A percentile compares a stretch with the other conserved stretches of the same genome.
phyloP scores from a whole-genome alignment of 1,284 basidiomycete species.

The Ustilago esculenta region DNA sequence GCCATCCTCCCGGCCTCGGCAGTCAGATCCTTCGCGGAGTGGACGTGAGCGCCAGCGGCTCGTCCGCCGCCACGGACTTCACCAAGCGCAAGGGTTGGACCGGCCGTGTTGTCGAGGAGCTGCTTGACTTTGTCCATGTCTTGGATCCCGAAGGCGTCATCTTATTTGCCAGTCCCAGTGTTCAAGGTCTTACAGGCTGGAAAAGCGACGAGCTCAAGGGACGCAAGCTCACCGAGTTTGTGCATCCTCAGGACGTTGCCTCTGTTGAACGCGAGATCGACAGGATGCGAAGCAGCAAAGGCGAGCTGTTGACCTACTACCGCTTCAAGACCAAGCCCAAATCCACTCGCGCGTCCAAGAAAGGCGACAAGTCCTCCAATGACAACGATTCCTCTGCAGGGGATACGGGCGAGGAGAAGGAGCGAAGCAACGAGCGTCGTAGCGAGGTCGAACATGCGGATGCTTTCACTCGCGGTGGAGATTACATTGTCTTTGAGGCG shows the following conservation, averaged over 20 bases:
- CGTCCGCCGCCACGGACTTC: slow-evolving; percentile 54
- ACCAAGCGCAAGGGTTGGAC: slow-evolving; percentile 63
- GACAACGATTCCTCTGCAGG: slow-evolving; percentile 37
- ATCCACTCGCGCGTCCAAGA: slow-evolving; percentile 17
- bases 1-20: slow-evolving; percentile 52
- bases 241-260: slow-evolving; percentile 57
- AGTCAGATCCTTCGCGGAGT: slow-evolving; percentile 47
- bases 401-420: slow-evolving; percentile 38
- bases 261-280: slow-evolving; percentile 52
- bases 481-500: slow-evolving; percentile 59
- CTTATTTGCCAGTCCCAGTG: slow-evolving; percentile 54
- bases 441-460: slow-evolving; percentile 37
- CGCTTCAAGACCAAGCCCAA: slow-evolving; percentile 58
- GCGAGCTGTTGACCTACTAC: slow-evolving; percentile 56
- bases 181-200: slow-evolving; percentile 56
- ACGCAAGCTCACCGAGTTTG: slow-evolving; percentile 51
- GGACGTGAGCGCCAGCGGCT: slow-evolving; percentile 48
- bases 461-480: slow-evolving; percentile 43
- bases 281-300: slow-evolving; percentile 39
- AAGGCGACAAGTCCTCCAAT: slow-evolving; percentile 24
- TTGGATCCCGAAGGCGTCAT: slow-evolving; percentile 52
- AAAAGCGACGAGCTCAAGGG: slow-evolving; percentile 56
- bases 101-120: slow-evolving; percentile 56
- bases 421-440: slow-evolving; percentile 23
- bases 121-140: slow-evolving; percentile 62